phyloP scores from a whole-genome alignment of 495 filamentous ascomycete species.

The Penicillium psychrofluorescens region DNA sequence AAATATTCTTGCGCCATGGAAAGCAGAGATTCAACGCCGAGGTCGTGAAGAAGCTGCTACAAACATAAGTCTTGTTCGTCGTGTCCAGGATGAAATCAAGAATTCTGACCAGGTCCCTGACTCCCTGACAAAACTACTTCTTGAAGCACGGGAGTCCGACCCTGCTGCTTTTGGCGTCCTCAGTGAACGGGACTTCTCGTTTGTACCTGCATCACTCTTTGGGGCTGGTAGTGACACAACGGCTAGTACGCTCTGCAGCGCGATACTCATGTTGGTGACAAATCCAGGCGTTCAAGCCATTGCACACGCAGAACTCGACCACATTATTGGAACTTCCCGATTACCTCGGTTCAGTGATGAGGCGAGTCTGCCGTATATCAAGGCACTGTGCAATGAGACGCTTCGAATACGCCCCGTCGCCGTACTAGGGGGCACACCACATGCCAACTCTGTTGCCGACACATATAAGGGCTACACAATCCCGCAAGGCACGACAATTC shows the following conservation, averaged over 20 bases:
- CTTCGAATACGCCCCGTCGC: conserved; percentile 27
- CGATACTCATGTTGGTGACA: conserved; percentile 49
- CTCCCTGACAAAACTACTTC: conserved; percentile 25
- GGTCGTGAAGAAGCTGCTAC: conserved; percentile 7
- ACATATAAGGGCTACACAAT: conserved; percentile 42
- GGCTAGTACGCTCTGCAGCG: conserved; percentile 51
- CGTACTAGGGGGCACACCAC: conserved; percentile 42
- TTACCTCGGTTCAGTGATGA: conserved; percentile 12
- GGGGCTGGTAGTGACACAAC: conserved; percentile 62
- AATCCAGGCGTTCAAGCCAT: conserved; percentile 33
- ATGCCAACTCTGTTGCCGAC: conserved; percentile 43
- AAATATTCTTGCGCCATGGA: conserved; percentile 19
- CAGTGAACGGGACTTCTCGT: conserved; percentile 36
- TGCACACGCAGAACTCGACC: conserved; percentile 41
- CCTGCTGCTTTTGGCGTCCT: conserved; percentile 23
- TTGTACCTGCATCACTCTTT: conserved; percentile 35
- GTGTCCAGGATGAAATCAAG: conserved; percentile 6
- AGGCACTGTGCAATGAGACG: conserved; percentile 25
- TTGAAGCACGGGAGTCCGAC: conserved; percentile 26
- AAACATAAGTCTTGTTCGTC: conserved; percentile 6
- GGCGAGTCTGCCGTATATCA: conserved; percentile 23
- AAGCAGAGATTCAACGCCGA: conserved; percentile 12
- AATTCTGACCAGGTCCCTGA: conserved; percentile 5
- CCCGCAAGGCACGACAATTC: conserved; percentile 34
- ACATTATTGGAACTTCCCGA: conserved; percentile 7